phyloP scores from a whole-genome alignment of 352 stramenopile species.

The Phytophthora rubi region DNA sequence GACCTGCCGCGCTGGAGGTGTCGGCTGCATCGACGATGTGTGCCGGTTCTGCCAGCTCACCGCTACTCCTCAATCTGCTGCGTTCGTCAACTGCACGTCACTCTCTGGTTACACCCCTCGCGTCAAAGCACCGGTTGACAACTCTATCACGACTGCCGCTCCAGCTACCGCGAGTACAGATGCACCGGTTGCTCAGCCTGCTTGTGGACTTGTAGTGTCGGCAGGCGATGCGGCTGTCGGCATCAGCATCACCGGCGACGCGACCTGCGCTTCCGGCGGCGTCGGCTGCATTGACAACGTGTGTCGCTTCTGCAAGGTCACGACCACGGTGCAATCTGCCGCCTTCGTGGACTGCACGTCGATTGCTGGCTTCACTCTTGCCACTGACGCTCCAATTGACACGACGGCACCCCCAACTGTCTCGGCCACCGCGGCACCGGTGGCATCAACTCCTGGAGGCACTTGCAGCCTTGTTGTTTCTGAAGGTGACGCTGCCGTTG shows the following conservation, averaged over 20 bases:
- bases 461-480: constrained; percentile 22
- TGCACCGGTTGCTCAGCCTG: constrained; percentile 5
- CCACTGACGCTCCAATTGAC: neutral
- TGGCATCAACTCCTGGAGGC: neutral
- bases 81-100: constrained; percentile 28
- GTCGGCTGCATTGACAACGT: constrained; percentile 43
- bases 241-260: constrained; percentile 38
- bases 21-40: constrained; percentile 42
- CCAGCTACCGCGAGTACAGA: constrained; percentile 1
- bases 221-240: constrained; percentile 35
- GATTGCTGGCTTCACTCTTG: constrained; percentile 5
- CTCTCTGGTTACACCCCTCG: constrained; percentile 5
- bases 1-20: constrained; percentile 33
- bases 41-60: constrained; percentile 50
- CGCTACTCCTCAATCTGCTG: constrained; percentile 26
- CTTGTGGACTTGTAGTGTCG: constrained; percentile 27
- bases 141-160: neutral
- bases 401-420: neutral
- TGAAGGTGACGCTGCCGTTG: constrained; percentile 32
- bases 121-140: constrained; percentile 4
- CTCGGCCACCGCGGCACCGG: neutral
- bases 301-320: constrained; percentile 49
- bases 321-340: constrained; percentile 30
- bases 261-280: constrained; percentile 29
- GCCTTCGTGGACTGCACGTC: constrained; percentile 33